Evolutionary conservation across 2,329 filamentous ascomycete genomes (phyloP).

Genomic region (Trichoderma harzianum): DNA sequence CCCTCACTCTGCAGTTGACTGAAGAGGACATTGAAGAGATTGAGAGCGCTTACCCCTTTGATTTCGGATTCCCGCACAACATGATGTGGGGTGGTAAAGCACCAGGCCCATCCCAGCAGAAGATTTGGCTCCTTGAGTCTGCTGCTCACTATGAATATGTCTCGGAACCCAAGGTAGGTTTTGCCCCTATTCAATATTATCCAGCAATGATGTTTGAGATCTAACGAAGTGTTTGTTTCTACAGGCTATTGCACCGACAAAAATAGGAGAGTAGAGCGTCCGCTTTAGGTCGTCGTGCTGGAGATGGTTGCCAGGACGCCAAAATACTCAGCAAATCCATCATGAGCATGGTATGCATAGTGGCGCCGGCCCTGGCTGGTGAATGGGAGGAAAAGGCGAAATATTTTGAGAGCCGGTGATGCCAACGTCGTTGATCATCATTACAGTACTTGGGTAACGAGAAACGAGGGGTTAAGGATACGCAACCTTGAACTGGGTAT

Average conservation of each 20-base stretch:
- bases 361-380: neutral
- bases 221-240: neutral
- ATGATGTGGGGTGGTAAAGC: constrained; percentile 48
- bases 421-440: neutral
- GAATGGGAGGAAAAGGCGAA: neutral
- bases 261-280: constrained; percentile 42
- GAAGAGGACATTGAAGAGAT: constrained; percentile 63
- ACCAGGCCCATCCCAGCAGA: constrained; percentile 35
- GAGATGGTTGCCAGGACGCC: constrained; percentile 31
- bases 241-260: constrained; percentile 41
- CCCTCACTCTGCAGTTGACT: constrained; percentile 57
- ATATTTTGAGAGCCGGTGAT: neutral
- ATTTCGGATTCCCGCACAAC: constrained; percentile 63
- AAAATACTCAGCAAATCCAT: constrained; percentile 12
- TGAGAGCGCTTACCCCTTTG: constrained; percentile 59
- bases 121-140: constrained; percentile 45
- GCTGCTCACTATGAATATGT: constrained; percentile 53
- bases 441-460: neutral
- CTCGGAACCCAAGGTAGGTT: constrained; percentile 35
- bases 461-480: neutral
- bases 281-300: constrained; percentile 31
- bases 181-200: neutral
- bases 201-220: neutral
- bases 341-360: neutral
- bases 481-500: neutral